phyloP scores from a whole-genome alignment of 768 basidiomycete genomes.

The Tubosaeta sp. region DNA sequence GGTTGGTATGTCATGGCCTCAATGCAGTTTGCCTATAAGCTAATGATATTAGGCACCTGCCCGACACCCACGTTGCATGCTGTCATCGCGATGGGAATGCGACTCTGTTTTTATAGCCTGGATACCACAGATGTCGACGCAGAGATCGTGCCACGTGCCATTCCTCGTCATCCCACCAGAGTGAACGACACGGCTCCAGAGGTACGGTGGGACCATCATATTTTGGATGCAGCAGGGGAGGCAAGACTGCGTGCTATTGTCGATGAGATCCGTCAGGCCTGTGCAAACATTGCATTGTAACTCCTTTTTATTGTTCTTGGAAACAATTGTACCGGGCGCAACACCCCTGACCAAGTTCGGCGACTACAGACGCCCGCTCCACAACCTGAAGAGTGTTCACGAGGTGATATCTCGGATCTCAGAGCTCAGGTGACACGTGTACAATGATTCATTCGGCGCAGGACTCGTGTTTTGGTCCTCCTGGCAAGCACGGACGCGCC shows the following conservation, averaged over 20 bases:
- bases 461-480: neutral
- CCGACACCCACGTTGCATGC: neutral
- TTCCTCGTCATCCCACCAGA: neutral
- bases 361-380: neutral
- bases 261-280: neutral
- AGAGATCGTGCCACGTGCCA: neutral
- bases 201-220: neutral
- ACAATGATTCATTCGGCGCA: neutral
- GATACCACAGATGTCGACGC: neutral
- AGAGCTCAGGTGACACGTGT: neutral
- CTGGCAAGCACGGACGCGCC: neutral
- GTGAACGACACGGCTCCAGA: neutral
- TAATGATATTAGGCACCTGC: neutral
- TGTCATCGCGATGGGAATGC: neutral
- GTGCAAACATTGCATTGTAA: neutral
- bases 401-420: neutral
- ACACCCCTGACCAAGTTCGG: neutral
- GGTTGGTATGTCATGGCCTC: neutral
- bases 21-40: neutral
- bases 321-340: neutral
- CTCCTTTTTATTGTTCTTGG: neutral
- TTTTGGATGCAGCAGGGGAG: neutral
- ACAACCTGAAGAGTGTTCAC: neutral
- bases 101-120: constrained; percentile 1
- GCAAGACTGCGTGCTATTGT: neutral